Evolutionary conservation across 192 early-diverging fungal species (phyloP).

Genomic region (Backusella liffmaniae): DNA sequence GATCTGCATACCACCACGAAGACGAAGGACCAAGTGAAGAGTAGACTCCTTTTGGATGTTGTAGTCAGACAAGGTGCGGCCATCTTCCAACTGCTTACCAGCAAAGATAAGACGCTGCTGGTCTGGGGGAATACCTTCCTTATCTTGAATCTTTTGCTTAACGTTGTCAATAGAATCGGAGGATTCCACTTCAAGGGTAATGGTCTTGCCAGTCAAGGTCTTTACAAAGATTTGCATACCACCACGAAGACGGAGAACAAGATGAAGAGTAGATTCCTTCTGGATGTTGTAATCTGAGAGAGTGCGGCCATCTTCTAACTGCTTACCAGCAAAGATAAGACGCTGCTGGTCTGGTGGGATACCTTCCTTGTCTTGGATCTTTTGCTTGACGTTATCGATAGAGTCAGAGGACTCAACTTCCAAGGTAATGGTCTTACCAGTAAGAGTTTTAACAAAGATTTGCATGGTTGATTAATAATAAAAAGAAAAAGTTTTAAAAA

Average conservation of each 20-base stretch:
- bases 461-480: conserved; percentile 35
- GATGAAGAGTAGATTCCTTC: conserved; percentile 65
- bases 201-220: conserved; percentile 57
- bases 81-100: conserved; percentile 77
- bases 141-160: conserved; percentile 55
- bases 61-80: conserved; percentile 63
- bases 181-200: conserved; percentile 59
- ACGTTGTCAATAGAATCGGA: conserved; percentile 53
- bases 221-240: conserved; percentile 65
- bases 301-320: conserved; percentile 68
- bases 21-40: conserved; percentile 65
- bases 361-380: conserved; percentile 57
- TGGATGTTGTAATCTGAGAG: conserved; percentile 72
- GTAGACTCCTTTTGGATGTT: conserved; percentile 73
- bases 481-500: neutral
- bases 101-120: conserved; percentile 76
- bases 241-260: conserved; percentile 65
- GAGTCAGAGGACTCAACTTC: conserved; percentile 57
- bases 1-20: conserved; percentile 62
- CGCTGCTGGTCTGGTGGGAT: conserved; percentile 76
- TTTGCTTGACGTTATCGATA: conserved; percentile 57
- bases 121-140: conserved; percentile 67
- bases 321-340: conserved; percentile 75
- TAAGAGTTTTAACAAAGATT: conserved; percentile 62
- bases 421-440: conserved; percentile 60